phyloP scores from a whole-genome alignment of 108 stramenopile species.

The Pseudonitzschia multiseries region DNA sequence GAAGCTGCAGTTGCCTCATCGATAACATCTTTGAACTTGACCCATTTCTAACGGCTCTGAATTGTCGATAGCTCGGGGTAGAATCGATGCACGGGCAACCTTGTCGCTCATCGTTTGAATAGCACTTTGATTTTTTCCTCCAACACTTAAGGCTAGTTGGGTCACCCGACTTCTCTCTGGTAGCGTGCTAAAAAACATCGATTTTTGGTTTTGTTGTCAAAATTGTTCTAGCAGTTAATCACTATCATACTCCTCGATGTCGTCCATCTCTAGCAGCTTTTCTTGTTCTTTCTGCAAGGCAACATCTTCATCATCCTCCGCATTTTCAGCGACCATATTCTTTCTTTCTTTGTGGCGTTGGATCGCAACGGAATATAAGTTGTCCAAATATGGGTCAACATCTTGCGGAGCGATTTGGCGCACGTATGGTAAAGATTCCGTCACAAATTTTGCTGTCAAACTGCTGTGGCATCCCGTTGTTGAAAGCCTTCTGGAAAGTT shows the following conservation, averaged over 20 bases:
- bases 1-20: no score
- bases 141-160: no score
- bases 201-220: no score
- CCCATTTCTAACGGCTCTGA: no score
- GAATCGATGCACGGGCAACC: no score
- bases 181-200: no score
- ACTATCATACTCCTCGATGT: slow-evolving; percentile 54
- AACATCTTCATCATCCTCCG: neutral
- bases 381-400: slow-evolving; percentile 51
- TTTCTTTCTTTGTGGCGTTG: slow-evolving; percentile 19
- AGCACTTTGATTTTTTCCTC: no score
- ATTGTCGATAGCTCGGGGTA: no score
- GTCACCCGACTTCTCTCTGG: no score
- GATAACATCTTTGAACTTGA: no score
- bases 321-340: neutral
- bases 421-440: slow-evolving; percentile 58
- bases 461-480: slow-evolving; percentile 19
- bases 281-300: slow-evolving; percentile 30
- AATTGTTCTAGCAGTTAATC: neutral
- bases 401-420: slow-evolving; percentile 49
- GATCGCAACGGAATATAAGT: slow-evolving; percentile 53
- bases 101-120: no score
- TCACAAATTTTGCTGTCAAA: slow-evolving; percentile 46
- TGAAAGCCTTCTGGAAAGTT: slow-evolving; percentile 50
- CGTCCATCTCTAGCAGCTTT: slow-evolving; percentile 45